phyloP scores from a whole-genome alignment of 768 basidiomycete species.

The Serendipita sp. region DNA sequence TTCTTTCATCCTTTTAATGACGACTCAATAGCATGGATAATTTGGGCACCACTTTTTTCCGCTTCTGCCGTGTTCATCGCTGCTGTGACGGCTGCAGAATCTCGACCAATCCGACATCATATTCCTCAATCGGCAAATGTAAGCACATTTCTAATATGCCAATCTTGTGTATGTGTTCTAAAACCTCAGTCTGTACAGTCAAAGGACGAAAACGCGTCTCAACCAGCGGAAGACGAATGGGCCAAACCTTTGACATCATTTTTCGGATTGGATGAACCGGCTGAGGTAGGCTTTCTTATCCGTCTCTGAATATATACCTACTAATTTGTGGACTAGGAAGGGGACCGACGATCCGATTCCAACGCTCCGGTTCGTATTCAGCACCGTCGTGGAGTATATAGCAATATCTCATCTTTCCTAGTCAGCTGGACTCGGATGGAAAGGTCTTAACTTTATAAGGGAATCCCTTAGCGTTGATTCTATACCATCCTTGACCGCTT shows the following conservation, averaged over 20 bases:
- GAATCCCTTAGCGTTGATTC: conserved; percentile 10
- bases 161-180: background rate
- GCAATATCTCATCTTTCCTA: background rate
- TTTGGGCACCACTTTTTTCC: conserved; percentile 1
- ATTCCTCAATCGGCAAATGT: background rate
- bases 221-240: background rate
- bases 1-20: no score
- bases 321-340: no score
- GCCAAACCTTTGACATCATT: background rate
- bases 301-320: background rate
- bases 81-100: background rate
- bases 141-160: background rate
- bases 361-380: no score
- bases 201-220: background rate
- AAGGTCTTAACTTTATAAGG: conserved; percentile 10
- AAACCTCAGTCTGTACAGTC: background rate
- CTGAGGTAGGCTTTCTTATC: background rate
- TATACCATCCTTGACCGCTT: conserved; percentile 9
- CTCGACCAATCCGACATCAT: background rate
- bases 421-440: conserved; percentile 6
- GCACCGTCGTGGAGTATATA: background rate
- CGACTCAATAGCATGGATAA: background rate
- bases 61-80: background rate
- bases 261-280: background rate
- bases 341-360: no score